These are phyloP conservation scores for Cryptosporidium ubiquitum DNA, from an alignment of 169 alveolate species.

Conservation along the genomic window DNA sequence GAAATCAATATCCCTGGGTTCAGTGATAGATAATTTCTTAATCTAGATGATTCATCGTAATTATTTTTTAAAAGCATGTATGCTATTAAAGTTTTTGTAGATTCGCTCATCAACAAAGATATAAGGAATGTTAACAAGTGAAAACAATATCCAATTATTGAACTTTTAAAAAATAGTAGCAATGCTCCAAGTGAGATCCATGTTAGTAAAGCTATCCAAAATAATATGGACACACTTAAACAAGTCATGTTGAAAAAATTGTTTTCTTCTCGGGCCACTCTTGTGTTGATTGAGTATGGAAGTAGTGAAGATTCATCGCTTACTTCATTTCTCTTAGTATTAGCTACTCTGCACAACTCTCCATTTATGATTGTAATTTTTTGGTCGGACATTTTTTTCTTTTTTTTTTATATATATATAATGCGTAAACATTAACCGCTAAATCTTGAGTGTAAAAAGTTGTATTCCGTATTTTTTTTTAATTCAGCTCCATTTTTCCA, in stretches of 20 bases:
- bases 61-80: not conserved
- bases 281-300: not conserved
- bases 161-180: not conserved
- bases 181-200: not conserved
- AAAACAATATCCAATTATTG: not conserved
- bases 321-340: not conserved
- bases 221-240: not conserved
- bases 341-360: not conserved
- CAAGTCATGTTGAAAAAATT: not conserved
- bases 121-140: slow-evolving; percentile 15
- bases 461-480: not conserved
- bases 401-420: not conserved
- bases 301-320: not conserved
- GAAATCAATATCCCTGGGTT: slow-evolving; percentile 16
- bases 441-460: not conserved
- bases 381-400: not conserved
- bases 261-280: not conserved
- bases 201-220: not conserved
- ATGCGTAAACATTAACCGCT: not conserved
- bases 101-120: slow-evolving; percentile 15
- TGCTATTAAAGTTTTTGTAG: not conserved
- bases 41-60: not conserved
- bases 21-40: not conserved
- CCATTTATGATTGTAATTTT: slow-evolving; percentile 17
- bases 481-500: slow-evolving; percentile 24